Percentiles rank a stretch among this genome's conserved stretches.
Conservation (phyloP, 169 alveolate species). For the Plasmodium coatneyi region DNA sequence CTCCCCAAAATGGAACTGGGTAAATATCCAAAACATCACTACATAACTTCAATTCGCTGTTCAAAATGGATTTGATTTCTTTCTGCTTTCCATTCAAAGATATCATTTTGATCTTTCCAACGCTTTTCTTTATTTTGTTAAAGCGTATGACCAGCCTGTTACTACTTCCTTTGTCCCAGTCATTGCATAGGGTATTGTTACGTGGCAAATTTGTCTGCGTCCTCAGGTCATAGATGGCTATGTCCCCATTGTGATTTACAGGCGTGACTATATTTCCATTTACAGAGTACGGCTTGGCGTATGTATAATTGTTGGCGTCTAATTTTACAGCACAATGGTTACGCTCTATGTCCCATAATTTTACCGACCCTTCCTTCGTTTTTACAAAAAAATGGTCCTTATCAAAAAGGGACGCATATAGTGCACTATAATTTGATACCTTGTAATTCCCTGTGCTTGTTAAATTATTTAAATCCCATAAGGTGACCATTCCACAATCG, state of each 20-base stretch:
- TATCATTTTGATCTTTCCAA: slow-evolving; percentile 4
- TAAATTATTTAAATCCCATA: slow-evolving; percentile 18
- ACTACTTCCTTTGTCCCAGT: background rate
- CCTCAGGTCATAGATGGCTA: slow-evolving; percentile 22
- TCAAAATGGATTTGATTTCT: background rate
- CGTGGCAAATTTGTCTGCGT: background rate
- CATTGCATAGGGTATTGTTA: background rate
- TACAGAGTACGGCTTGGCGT: slow-evolving; percentile 27
- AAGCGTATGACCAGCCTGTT: slow-evolving; percentile 9
- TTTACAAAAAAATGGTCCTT: slow-evolving; percentile 26
- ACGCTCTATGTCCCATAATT: slow-evolving; percentile 11
- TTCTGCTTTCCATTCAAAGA: background rate
- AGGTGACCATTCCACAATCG: slow-evolving; percentile 25
- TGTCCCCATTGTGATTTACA: slow-evolving; percentile 51
- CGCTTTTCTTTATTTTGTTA: slow-evolving; percentile 4
- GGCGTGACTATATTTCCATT: slow-evolving; percentile 18
- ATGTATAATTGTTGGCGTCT: slow-evolving; percentile 25
- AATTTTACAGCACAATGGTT: slow-evolving; percentile 12
- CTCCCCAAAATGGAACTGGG: slow-evolving; percentile 27
- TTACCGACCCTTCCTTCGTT: slow-evolving; percentile 55
- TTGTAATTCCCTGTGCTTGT: slow-evolving; percentile 24
- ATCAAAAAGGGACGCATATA: slow-evolving; percentile 11
- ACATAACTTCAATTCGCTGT: background rate
- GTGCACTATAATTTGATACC: slow-evolving; percentile 38
- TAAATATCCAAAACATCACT: slow-evolving; percentile 22